Percentiles rank a stretch among this genome's conserved stretches.
These are phyloP conservation scores for Kluyveromyces siamensis DNA, from an alignment of 805 yeast genomes.

Conservation along the genomic window DNA sequence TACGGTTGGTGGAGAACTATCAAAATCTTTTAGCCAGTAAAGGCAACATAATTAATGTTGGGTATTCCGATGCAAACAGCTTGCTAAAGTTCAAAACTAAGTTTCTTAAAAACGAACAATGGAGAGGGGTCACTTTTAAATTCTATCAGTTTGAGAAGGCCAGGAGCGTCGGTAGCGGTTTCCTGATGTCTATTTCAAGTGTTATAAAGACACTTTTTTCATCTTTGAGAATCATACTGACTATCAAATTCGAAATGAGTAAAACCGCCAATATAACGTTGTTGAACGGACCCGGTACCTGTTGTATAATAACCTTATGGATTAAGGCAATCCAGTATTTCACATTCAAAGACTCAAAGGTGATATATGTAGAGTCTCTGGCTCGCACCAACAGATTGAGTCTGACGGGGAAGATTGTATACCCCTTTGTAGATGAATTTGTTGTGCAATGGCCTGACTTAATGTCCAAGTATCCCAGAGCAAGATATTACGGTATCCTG, in stretches of 20 bases:
- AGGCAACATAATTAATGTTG: constrained; percentile 31
- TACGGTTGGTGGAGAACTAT: constrained; percentile 46
- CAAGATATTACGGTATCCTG: constrained; percentile 72
- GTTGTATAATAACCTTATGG: constrained; percentile 25
- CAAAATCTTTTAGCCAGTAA: constrained; percentile 35
- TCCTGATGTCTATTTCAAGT: constrained; percentile 23
- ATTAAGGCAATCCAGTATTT: constrained; percentile 19
- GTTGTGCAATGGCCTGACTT: constrained; percentile 85
- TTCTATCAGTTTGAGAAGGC: constrained; percentile 25
- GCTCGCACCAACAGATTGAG: constrained; percentile 76
- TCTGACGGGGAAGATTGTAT: constrained; percentile 61
- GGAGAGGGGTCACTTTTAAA: constrained; percentile 6
- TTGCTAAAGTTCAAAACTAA: constrained; percentile 30
- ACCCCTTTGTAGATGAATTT: constrained; percentile 67
- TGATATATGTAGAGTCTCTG: constrained; percentile 76
- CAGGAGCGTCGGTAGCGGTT: constrained; percentile 32
- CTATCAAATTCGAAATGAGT: constrained; percentile 12
- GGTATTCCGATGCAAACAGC: constrained; percentile 30
- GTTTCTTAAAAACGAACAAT: neutral
- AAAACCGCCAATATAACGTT: constrained; percentile 24
- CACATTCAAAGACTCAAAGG: constrained; percentile 45
- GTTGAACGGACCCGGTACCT: constrained; percentile 33
- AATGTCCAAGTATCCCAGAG: constrained; percentile 34
- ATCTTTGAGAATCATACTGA: constrained; percentile 12
- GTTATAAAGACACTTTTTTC: constrained; percentile 27